Evolutionary conservation across 345 rosid species (phyloP), one percentile per base, ranked within the genome.

Genomic region (Syzygium aqueum): DNA sequence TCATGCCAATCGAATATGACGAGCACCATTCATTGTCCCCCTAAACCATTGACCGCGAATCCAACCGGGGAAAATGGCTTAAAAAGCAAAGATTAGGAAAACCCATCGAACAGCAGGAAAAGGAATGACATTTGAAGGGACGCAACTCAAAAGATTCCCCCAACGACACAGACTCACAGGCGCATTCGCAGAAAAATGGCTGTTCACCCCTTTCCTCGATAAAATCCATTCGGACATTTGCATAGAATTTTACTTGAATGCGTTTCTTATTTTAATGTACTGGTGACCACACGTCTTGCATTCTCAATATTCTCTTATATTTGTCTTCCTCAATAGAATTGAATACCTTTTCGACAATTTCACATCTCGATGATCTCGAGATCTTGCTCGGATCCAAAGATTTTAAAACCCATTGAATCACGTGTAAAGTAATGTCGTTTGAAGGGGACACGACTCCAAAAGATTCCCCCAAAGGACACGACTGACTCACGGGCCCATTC

Each of bases 211-310:
- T n/a, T n/a, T 61, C 33, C 46, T 33, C 10, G n/a, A n/a, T 9
- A n/a, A n/a, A 61, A n/a, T n/a, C 73, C 14, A 19, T 3, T 61
- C 73, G 19, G 73, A 61, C 37, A n/a, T 43, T 43, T 43, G 46
- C 6, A 43, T 43, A 43, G 7, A 1, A 6, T 43, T 43, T 43
- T 43, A 43, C 46, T 40, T 4, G 37, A 33, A 40, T 40, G 6
- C 5, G 6, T 4, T 43, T 6, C 46, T 43, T 5, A 43, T 33
- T 33, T 33, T 2, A 33, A 33, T 43, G 7, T 43, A 43, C 1
- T 6, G 46, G 43, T 6, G 46, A 6, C 7, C 7, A 1, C 7
- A 43, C 46, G 7, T 1, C 46, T 43, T 1, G 46, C 1, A 1
- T 43, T 1, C 7, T 1, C 7, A 43, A 43, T 6, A 7, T 7